Evolutionary conservation across 2,329 filamentous ascomycete species (phyloP), one percentile per base, ranked within the genome.

Genomic region (Fusarium devonianum): DNA sequence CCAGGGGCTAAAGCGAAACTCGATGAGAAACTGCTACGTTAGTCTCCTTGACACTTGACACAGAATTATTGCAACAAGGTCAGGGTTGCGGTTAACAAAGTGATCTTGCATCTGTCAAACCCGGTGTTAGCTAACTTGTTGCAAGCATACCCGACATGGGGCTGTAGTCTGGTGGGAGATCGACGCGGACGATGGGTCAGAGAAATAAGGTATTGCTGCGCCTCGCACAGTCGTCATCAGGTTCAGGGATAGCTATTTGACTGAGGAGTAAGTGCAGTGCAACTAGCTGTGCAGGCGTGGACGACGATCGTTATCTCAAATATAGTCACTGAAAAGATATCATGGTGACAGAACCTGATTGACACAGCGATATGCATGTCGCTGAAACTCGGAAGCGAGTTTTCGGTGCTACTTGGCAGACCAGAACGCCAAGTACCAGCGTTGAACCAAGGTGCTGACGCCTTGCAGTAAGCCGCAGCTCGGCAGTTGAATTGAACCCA

Each of bases 391-490:
- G 36, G n/a, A 48, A 19, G 36, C 45, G 35, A 28, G 32, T 43
- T 16, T 44, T 60, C 46, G 47, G 56, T 52, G 35, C 33, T 43
- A 46, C 41, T 47, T 28, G 28, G 37, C 38, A 21, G 11, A 39
- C 35, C 26, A 22, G 25, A 51, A 54, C 50, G 50, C 38, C 28
- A 54, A 53, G 30, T 29, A 28, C 18, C 28, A 21, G 26, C 18
- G 51, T 47, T 36, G 32, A 60, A 53, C 53, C 61, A 64, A 61
- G 49, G 56, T 61, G 52, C 58, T 64, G 46, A 61, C 56, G 51
- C 49, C 37, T 35, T 42, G 41, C 55, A 60, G 38, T 41, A 50
- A 53, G 38, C 49, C 58, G 41, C 52, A 49, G 53, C 61, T 62
- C 61, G 58, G 61, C 53, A 64, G 53, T 63, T 61, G 48, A 23